Evolutionary conservation across 768 basidiomycete species (phyloP).

Genomic region (Mycena indigotica): DNA sequence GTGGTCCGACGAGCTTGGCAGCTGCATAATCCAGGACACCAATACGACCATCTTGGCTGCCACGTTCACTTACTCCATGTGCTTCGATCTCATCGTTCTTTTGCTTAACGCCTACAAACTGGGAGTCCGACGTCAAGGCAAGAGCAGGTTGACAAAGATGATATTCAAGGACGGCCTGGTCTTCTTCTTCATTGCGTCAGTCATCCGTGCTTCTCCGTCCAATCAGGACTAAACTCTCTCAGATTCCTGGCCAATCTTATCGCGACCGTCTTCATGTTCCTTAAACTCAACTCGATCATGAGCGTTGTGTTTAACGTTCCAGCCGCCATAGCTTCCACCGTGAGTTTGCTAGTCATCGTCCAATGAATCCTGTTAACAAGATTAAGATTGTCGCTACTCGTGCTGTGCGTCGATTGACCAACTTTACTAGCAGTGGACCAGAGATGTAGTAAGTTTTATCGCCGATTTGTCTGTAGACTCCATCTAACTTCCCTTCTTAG

Average conservation of each 20-base stretch:
- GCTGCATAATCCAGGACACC: constrained; percentile 60
- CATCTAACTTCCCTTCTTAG: constrained; percentile 11
- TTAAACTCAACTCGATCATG: constrained; percentile 70
- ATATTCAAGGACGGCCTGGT: constrained; percentile 74
- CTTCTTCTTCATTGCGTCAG: constrained; percentile 76
- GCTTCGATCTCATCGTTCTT: constrained; percentile 67
- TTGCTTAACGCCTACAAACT: constrained; percentile 64
- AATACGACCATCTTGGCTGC: constrained; percentile 66
- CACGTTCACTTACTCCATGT: constrained; percentile 78
- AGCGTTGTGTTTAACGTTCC: constrained; percentile 67
- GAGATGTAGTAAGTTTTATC: constrained; percentile 47
- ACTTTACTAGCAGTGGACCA: constrained; percentile 43
- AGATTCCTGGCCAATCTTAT: constrained; percentile 49
- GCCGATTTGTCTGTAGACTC: not conserved
- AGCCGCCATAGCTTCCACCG: constrained; percentile 56
- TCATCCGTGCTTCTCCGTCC: constrained; percentile 13
- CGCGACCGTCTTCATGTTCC: constrained; percentile 64
- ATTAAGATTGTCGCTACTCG: constrained; percentile 65
- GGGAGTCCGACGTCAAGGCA: constrained; percentile 30
- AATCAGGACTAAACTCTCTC: not conserved
- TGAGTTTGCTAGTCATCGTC: too few species aligned
- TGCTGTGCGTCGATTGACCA: constrained; percentile 60
- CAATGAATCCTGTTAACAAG: constrained; percentile 37
- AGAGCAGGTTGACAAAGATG: constrained; percentile 57
- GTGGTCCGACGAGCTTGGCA: constrained; percentile 49